Evolutionary conservation across 306 rosid species (phyloP).

Genomic region (Clitoria ternatea): DNA sequence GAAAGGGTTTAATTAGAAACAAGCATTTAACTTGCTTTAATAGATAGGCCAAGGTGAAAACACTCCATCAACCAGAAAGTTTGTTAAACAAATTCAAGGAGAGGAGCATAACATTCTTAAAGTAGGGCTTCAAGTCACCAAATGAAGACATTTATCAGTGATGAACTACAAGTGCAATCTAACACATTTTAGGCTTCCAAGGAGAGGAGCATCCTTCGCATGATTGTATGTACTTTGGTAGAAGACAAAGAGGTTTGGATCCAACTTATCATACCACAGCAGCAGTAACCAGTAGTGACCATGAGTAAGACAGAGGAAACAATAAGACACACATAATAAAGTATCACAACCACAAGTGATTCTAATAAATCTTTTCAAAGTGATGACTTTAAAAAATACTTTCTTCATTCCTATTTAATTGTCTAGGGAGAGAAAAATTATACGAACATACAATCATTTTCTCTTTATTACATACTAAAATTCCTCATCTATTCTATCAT

Average conservation of each 20-base stretch:
- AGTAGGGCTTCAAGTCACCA: no score
- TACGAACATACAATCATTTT: no score
- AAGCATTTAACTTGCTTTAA: neutral
- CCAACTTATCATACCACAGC: neutral
- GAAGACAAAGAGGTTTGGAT: neutral
- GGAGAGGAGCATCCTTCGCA: neutral
- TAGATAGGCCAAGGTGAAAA: neutral
- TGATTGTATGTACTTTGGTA: neutral
- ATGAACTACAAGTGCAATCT: neutral
- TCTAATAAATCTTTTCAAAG: neutral
- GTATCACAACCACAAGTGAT: constrained; percentile 12
- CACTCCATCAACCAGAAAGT: neutral
- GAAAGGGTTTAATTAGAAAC: constrained; percentile 4
- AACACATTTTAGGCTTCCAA: neutral
- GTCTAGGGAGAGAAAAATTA: no score
- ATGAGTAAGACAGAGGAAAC: neutral
- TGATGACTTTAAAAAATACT: neutral
- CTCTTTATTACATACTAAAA: no score
- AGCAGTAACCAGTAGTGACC: constrained; percentile 1
- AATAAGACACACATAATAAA: neutral
- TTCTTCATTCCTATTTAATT: no score
- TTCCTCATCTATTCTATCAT: no score
- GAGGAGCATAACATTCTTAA: neutral
- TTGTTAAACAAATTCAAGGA: neutral
- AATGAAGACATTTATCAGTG: neutral